Evolutionary conservation across 129 eudicot genomes (phyloP).

Genomic region (Pulicaria dysenterica): DNA sequence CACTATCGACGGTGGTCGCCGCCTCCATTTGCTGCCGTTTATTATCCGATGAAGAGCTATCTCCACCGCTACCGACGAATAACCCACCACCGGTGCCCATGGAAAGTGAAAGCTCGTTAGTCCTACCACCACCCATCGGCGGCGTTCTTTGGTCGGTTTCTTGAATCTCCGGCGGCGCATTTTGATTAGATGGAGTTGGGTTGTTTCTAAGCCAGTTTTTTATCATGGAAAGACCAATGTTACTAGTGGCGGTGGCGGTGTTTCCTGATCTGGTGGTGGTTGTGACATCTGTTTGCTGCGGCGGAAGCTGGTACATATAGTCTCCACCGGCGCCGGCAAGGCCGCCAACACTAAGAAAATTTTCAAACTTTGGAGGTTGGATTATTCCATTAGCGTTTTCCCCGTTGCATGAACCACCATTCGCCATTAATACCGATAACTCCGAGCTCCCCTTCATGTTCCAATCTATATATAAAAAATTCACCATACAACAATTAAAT

Average conservation of each 20-base stretch:
- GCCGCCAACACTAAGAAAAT: slow-evolving; percentile 59
- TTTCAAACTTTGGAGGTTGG: slow-evolving; percentile 77
- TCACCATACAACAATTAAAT: slow-evolving; percentile 6
- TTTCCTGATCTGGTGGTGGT: slow-evolving; percentile 27
- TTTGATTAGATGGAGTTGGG: slow-evolving; percentile 37
- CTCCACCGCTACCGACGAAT: slow-evolving; percentile 46
- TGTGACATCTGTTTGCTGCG: slow-evolving; percentile 19
- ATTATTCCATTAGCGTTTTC: slow-evolving; percentile 34
- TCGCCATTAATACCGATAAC: slow-evolving; percentile 48
- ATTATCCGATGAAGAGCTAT: slow-evolving; percentile 46
- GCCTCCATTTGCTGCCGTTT: slow-evolving; percentile 51
- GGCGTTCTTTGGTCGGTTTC: slow-evolving; percentile 26
- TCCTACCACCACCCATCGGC: slow-evolving; percentile 31
- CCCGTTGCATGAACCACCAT: slow-evolving; percentile 43
- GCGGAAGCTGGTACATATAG: slow-evolving; percentile 40
- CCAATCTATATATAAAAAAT: slow-evolving; percentile 55
- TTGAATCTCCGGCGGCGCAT: slow-evolving; percentile 20
- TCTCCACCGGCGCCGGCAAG: slow-evolving; percentile 39
- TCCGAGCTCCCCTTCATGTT: slow-evolving; percentile 55
- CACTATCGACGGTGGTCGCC: slow-evolving; percentile 37
- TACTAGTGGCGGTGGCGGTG: slow-evolving; percentile 13
- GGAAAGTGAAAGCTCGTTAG: slow-evolving; percentile 60
- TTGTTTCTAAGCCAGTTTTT: slow-evolving; percentile 87
- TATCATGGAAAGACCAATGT: slow-evolving; percentile 86
- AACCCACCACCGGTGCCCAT: slow-evolving; percentile 63